Conservation (phyloP, 78 protist species). For the Pigoraptor vietnamica region DNA sequence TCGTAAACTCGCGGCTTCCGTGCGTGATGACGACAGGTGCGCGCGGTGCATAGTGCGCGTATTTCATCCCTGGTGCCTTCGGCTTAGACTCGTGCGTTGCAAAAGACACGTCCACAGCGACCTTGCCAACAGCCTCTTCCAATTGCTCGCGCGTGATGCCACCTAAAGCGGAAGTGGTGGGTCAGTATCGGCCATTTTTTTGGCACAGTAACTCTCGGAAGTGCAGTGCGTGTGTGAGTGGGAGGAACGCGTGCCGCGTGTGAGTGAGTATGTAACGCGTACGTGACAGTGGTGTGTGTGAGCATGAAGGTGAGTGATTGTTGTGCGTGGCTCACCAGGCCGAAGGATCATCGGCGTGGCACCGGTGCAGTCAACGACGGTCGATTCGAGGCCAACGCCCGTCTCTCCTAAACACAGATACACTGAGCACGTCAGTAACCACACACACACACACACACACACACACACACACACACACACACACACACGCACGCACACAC, state of each 20-base stretch:
- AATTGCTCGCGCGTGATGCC: neutral
- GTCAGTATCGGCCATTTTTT: neutral
- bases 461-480: neutral
- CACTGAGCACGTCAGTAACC: too few species aligned
- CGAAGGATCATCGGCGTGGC: neutral
- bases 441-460: neutral
- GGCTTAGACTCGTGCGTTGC: neutral
- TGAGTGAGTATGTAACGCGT: too few species aligned
- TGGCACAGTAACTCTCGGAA: too few species aligned
- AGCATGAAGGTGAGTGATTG: too few species aligned
- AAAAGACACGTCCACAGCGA: neutral
- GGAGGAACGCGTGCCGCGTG: too few species aligned
- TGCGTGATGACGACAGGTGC: neutral
- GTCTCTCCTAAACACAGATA: neutral
- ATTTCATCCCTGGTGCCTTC: slow-evolving; percentile 24
- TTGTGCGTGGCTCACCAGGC: neutral
- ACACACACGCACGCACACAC: neutral
- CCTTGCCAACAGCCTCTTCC: neutral
- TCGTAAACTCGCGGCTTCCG: neutral
- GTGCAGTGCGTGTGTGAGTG: too few species aligned
- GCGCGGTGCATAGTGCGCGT: slow-evolving; percentile 15
- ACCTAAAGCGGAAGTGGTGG: neutral
- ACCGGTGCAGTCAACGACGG: neutral
- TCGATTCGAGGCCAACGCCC: slow-evolving; percentile 25
- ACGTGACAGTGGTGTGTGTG: too few species aligned